Base-by-base conservation (phyloP, 495 filamentous ascomycete genomes). In the Neurospora tetraspora region DNA sequence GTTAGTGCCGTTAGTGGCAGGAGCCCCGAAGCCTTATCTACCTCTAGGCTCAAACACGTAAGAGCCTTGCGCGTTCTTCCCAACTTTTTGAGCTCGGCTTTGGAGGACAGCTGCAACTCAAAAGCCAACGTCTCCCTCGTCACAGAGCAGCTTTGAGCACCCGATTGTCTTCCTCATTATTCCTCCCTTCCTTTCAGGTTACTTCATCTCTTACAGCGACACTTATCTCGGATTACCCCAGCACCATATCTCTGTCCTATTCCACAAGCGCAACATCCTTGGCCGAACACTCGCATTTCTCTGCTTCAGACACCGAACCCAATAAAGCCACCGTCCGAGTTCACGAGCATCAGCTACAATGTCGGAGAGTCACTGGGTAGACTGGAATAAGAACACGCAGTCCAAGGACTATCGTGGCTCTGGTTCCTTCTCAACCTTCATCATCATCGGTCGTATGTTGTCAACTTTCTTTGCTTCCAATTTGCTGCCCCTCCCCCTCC, bases 381-480 rank as follows among this genome's bases (percentile, higher is more conserved):
- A 86, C 76, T 85, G 83, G 83, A 79, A 78, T 68, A 86, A 86
- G 78, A 85, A 80, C 69, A 83, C 82, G 42, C 78, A 79, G 76
- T 86, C 84, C 39, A 81, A 81, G 74, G 76, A 85, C 81, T 86
- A 86, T 74, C 81, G 82, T 38, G 86, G 84, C 42, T 83, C 85
- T 10, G 74, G 79, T 70, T 87, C 85, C 20, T 98, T 98, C 77
- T 94, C 93, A 81, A 98, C 95, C 68, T 97, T 97, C 81, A 89
- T 98, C 74, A 97, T 98, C 80, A 91, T 98, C 75, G 94, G 94
- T 78, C 94, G 95, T 97, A 85, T 77, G 91, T 87, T 71, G 68
- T 39, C 38, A 42, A 18, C 36, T 47, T 10, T 40, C 36, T 16
- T 65, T 53, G 68, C 47, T 38, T 69, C 53, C 69, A 39, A 59